phyloP scores from a whole-genome alignment of 2,329 filamentous ascomycete genomes.

The Arachnomyces sp. region DNA sequence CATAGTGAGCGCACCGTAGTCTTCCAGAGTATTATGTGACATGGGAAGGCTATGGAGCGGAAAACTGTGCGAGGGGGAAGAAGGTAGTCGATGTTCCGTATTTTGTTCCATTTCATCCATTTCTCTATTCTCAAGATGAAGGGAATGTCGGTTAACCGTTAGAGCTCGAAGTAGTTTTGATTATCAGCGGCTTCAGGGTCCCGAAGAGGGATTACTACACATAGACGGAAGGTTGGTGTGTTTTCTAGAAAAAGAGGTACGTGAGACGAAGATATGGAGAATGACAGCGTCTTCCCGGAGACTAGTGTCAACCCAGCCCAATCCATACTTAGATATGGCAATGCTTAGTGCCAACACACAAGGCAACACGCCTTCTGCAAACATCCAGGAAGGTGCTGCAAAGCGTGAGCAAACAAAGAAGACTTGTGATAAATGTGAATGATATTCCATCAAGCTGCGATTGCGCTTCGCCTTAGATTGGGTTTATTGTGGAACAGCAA shows the following conservation, averaged over 20 bases:
- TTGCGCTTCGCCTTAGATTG: constrained; percentile 17
- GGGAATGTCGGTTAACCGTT: too few relatives aligned
- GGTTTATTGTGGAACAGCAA: constrained; percentile 25
- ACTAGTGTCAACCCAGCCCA: constrained; percentile 4
- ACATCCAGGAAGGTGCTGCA: constrained; percentile 17
- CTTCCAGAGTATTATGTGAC: too few relatives aligned
- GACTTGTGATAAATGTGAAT: constrained; percentile 8
- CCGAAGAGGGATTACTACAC: too few relatives aligned
- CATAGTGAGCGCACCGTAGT: too few relatives aligned
- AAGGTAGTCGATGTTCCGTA: too few relatives aligned
- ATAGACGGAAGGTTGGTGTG: neutral
- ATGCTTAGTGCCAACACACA: constrained; percentile 17
- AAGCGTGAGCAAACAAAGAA: constrained; percentile 18
- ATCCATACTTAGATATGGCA: constrained; percentile 8
- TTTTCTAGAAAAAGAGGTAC: constrained; percentile 12
- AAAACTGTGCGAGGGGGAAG: too few relatives aligned
- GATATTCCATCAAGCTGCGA: constrained; percentile 6
- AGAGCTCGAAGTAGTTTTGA: too few relatives aligned
- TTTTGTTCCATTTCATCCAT: too few relatives aligned
- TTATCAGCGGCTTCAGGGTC: too few relatives aligned
- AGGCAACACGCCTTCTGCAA: constrained; percentile 20
- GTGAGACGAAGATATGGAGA: constrained; percentile 18
- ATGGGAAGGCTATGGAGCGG: too few relatives aligned
- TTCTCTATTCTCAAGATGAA: too few relatives aligned
- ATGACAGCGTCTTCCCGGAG: constrained; percentile 9